phyloP scores from a whole-genome alignment of 257 asterid species.

The Capsicum chinense region DNA sequence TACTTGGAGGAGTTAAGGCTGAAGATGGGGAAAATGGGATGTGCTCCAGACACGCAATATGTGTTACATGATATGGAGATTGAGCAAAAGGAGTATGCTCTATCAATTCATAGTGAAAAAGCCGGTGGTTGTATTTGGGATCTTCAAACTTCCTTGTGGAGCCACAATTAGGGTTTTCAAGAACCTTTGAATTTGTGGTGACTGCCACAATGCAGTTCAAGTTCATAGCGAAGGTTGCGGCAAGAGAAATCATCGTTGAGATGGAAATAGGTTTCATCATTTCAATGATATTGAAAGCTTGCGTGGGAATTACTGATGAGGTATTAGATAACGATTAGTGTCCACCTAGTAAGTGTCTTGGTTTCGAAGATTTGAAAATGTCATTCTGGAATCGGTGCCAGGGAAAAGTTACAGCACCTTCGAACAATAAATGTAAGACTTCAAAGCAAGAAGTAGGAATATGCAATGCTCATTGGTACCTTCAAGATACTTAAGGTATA shows the following conservation, averaged over 20 bases:
- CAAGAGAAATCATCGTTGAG: conserved; percentile 70
- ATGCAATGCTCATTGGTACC: background rate
- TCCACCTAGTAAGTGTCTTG: background rate
- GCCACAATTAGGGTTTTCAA: conserved; percentile 68
- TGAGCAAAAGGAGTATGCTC: conserved; percentile 69
- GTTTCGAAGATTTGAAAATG: background rate
- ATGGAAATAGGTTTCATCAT: conserved; percentile 78
- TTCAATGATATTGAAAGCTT: conserved; percentile 70
- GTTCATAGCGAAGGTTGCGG: conserved; percentile 66
- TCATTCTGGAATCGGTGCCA: conserved; percentile 7
- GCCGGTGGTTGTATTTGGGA: conserved; percentile 73
- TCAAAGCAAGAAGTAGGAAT: background rate
- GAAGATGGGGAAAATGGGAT: conserved; percentile 66
- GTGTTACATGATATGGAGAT: conserved; percentile 72
- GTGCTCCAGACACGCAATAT: conserved; percentile 67
- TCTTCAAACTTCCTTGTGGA: conserved; percentile 63
- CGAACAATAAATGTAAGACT: background rate
- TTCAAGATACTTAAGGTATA: conserved; percentile 4
- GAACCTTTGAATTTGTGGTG: conserved; percentile 76
- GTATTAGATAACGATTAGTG: background rate
- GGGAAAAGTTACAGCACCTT: conserved; percentile 17
- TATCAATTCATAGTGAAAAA: conserved; percentile 78
- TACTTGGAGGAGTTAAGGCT: conserved; percentile 55
- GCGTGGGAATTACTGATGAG: conserved; percentile 72
- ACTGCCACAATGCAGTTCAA: conserved; percentile 67